phyloP scores from a whole-genome alignment of 2,329 filamentous ascomycete species.

The Fusarium odoratissimum region DNA sequence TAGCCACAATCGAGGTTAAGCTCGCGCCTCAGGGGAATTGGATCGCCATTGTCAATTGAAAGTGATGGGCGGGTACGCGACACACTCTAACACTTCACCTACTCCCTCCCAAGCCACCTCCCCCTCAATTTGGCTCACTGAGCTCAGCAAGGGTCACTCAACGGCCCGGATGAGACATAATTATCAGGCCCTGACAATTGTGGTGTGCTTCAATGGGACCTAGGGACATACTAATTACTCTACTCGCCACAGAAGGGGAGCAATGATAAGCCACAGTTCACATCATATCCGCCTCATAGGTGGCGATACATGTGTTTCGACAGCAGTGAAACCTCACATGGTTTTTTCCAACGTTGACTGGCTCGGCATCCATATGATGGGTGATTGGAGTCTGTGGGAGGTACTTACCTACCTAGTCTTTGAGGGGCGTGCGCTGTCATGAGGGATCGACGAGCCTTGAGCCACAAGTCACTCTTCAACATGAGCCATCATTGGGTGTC shows the following conservation, averaged over 20 bases:
- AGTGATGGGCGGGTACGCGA: slow-evolving; percentile 29
- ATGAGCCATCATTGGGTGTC: slow-evolving; percentile 24
- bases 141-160: slow-evolving; percentile 41
- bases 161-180: slow-evolving; percentile 39
- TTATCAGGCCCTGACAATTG: slow-evolving; percentile 22
- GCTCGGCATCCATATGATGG: slow-evolving; percentile 9
- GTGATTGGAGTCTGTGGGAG: slow-evolving; percentile 2
- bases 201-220: slow-evolving; percentile 5
- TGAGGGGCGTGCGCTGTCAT: slow-evolving; percentile 33
- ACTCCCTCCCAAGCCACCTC: not conserved
- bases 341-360: slow-evolving; percentile 28
- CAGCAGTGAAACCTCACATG: not conserved
- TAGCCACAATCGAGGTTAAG: slow-evolving; percentile 42
- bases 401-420: not conserved
- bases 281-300: slow-evolving; percentile 4
- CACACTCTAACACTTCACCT: slow-evolving; percentile 3
- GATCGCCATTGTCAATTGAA: not conserved
- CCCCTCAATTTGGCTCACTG: slow-evolving; percentile 33
- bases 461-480: slow-evolving; percentile 45
- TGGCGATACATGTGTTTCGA: slow-evolving; percentile 21
- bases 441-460: slow-evolving; percentile 42
- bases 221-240: not conserved
- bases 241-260: slow-evolving; percentile 25
- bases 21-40: slow-evolving; percentile 37
- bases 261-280: slow-evolving; percentile 38